These are phyloP conservation scores for Epichloe gansuensis DNA, from an alignment of 2,329 filamentous ascomycete species.

Conservation along the genomic window DNA sequence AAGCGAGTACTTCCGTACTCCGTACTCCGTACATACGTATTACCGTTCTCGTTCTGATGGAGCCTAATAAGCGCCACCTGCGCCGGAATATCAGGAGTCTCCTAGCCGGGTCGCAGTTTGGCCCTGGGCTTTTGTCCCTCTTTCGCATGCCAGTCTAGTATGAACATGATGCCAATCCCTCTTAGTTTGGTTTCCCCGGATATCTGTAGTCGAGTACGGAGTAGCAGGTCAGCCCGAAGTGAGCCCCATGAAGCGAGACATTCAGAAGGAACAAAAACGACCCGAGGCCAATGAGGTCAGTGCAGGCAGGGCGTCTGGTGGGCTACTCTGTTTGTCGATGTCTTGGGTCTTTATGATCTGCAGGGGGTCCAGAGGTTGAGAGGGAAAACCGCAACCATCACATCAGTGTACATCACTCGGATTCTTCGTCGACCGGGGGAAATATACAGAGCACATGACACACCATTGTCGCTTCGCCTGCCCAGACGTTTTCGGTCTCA, in stretches of 20 bases:
- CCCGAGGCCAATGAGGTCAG: background rate
- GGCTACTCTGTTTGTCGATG: background rate
- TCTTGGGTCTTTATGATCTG: background rate
- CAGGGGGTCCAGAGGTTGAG: background rate
- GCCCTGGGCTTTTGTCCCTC: no score
- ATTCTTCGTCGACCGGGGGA: background rate
- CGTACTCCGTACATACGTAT: no score
- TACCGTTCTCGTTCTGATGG: no score
- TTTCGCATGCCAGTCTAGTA: no score
- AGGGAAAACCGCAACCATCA: background rate
- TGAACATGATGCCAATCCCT: background rate
- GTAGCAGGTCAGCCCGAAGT: background rate
- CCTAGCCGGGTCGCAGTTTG: no score
- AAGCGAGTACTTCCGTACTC: no score
- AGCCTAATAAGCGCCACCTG: background rate
- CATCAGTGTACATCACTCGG: conserved; percentile 1
- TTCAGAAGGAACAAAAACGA: background rate
- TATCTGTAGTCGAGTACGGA: background rate
- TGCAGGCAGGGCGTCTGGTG: background rate
- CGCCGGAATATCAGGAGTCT: no score
- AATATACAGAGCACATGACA: background rate
- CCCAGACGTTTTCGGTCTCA: background rate
- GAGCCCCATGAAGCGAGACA: background rate
- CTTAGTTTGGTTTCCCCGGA: background rate
- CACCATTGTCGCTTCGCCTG: background rate